These are phyloP conservation scores for Quercus lobata DNA, from an alignment of 331 rosid species.

Conservation along the genomic window DNA sequence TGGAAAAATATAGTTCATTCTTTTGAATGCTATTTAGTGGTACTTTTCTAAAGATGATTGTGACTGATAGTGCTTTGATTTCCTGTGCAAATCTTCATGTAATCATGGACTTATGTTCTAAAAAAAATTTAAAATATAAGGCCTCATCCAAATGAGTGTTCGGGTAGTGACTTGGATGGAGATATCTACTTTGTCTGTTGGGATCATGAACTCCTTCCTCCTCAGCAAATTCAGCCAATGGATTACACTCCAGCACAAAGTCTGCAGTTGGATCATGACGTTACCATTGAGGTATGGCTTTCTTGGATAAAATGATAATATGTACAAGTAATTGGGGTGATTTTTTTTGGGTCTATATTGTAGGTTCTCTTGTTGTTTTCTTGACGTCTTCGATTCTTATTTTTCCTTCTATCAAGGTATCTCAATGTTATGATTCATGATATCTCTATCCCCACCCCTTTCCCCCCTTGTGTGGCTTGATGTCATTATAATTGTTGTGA, in stretches of 20 bases:
- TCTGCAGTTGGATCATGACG: slow-evolving; percentile 42
- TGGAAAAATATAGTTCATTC: not conserved
- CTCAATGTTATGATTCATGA: not conserved
- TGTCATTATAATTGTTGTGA: too few relatives aligned
- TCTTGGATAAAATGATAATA: not conserved
- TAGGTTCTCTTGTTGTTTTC: not conserved
- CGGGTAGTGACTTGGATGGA: slow-evolving; percentile 89
- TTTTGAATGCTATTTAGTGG: not conserved
- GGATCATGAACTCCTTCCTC: slow-evolving; percentile 74
- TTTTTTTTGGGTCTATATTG: not conserved
- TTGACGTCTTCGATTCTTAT: not conserved
- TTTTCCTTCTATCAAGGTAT: not conserved
- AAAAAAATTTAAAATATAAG: slow-evolving; percentile 29
- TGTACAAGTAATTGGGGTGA: not conserved
- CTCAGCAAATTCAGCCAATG: slow-evolving; percentile 41
- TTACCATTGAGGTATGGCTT: slow-evolving; percentile 65
- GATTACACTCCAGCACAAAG: slow-evolving; percentile 59
- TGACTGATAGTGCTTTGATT: slow-evolving; percentile 2
- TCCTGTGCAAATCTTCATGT: not conserved
- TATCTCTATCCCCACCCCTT: too few relatives aligned
- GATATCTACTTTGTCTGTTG: slow-evolving; percentile 88
- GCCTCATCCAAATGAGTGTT: slow-evolving; percentile 58
- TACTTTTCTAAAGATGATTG: not conserved
- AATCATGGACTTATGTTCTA: slow-evolving; percentile 9
- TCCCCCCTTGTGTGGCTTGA: not conserved